Evolutionary conservation across 2,329 filamentous ascomycete species (phyloP).

Genomic region (Lojkania enalia): DNA sequence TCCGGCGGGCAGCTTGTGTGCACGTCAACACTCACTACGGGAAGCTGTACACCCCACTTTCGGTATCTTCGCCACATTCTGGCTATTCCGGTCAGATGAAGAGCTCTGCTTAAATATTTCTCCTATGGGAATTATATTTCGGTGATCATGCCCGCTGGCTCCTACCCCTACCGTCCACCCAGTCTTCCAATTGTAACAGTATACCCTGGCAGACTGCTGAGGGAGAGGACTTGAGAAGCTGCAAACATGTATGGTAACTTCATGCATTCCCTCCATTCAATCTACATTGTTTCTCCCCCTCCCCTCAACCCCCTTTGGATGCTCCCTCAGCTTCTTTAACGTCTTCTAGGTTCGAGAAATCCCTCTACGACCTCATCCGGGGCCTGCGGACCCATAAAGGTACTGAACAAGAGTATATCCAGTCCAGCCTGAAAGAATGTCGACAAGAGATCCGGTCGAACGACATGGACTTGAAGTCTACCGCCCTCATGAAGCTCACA

Average conservation of each 20-base stretch:
- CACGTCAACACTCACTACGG: slow-evolving; percentile 3
- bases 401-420: slow-evolving; percentile 91
- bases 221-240: slow-evolving; percentile 18
- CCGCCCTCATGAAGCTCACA: slow-evolving; percentile 89
- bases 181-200: slow-evolving; percentile 32
- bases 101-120: slow-evolving; percentile 2
- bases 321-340: not conserved
- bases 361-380: slow-evolving; percentile 96
- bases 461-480: slow-evolving; percentile 98
- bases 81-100: not conserved
- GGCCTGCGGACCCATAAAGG: slow-evolving; percentile 95
- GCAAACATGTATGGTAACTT: slow-evolving; percentile 29
- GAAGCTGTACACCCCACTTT: not conserved
- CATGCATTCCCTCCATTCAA: not conserved
- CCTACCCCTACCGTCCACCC: slow-evolving; percentile 25
- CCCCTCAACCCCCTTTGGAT: not conserved
- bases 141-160: slow-evolving; percentile 40
- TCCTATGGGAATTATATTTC: slow-evolving; percentile 23
- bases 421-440: slow-evolving; percentile 92
- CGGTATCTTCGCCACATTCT: not conserved
- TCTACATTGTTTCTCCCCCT: slow-evolving; percentile 14
- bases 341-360: slow-evolving; percentile 91
- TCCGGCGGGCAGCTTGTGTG: slow-evolving; percentile 1
- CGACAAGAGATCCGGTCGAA: slow-evolving; percentile 87
- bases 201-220: slow-evolving; percentile 21